phyloP scores from a whole-genome alignment of 345 rosid species.

The Bruguiera parviflora region DNA sequence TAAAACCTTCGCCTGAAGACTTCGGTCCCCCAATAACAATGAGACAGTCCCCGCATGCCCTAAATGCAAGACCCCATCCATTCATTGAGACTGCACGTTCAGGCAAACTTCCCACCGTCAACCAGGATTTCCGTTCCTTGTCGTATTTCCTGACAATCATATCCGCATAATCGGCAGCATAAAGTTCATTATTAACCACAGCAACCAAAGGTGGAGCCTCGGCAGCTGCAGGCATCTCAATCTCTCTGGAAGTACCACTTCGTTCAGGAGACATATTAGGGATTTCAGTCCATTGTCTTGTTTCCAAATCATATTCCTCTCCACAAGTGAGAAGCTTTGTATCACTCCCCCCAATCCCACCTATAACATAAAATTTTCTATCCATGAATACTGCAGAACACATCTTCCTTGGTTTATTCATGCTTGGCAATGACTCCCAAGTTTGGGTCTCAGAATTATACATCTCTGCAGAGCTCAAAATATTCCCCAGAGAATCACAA shows the following conservation, averaged over 20 bases:
- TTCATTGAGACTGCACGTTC: conserved; percentile 79
- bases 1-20: conserved; percentile 63
- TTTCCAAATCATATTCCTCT: conserved; percentile 72
- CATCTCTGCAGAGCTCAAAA: conserved; percentile 69
- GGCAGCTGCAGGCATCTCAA: conserved; percentile 54
- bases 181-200: conserved; percentile 72
- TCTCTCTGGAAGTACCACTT: conserved; percentile 36
- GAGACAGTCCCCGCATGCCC: conserved; percentile 83
- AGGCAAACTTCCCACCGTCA: conserved; percentile 69
- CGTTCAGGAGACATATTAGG: conserved; percentile 79
- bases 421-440: conserved; percentile 62
- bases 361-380: conserved; percentile 80
- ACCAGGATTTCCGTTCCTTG: conserved; percentile 57
- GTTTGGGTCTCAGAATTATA: conserved; percentile 79
- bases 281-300: conserved; percentile 66
- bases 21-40: conserved; percentile 91
- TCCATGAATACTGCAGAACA: conserved; percentile 94
- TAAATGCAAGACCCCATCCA: conserved; percentile 96
- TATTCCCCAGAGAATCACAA: conserved; percentile 58
- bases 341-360: conserved; percentile 66
- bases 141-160: conserved; percentile 78
- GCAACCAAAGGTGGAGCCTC: conserved; percentile 94
- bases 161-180: conserved; percentile 80
- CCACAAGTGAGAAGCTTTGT: conserved; percentile 62
- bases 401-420: conserved; percentile 86